Base-by-base conservation (phyloP, 768 basidiomycete species). In the Nidularia sp. region DNA sequence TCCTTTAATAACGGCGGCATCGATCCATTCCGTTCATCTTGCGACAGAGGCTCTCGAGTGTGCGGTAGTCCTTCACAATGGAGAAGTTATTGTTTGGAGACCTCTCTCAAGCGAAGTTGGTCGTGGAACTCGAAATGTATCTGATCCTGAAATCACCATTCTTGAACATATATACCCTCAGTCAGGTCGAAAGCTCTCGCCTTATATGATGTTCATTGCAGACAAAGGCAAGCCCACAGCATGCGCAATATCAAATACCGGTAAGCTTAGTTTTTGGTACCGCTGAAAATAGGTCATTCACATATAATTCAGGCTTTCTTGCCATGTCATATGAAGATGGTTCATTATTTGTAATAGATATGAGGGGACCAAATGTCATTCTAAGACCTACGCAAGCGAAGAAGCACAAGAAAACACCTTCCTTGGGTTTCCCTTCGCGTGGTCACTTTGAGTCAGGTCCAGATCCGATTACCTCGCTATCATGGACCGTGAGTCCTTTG, bases 361-460 rank as follows among this genome's bases (percentile, higher is more conserved):
- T 93, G 76, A 77, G 90, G 22, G 86, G 82, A 1, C 90, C 91
- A 1, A 76, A 76, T 9, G 69, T 93, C 8, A 76, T 93, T 8
- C 68, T 87, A 1, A 74, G 82, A 29, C 74, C 73, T 12, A 61
- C 66, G 56, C 72, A 62, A 46, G 72, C 71, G 59, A 63, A 67
- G 22, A 76, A 73, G 57, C 73, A 68, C 50, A 53, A 31, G 5
- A 50, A 51, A 71, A 68, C 52, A 22, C 66, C 70, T 48, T 65
- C 71, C 32, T 57, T 73, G 15, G 56, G 55, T 34, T 44, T 70
- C 31, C 62, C 68, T 48, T 59, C 73, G 22, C 58, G 60, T 22
- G 68, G 22, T 45, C 44, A 45, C 22, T 6, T 7, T 18, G 22
- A 71, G 49, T 53, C 72, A 48, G 68, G 73, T 13, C 50, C 63